phyloP scores from a whole-genome alignment of 129 eudicot species.

The Rutidosis leptorrhynchoides region DNA sequence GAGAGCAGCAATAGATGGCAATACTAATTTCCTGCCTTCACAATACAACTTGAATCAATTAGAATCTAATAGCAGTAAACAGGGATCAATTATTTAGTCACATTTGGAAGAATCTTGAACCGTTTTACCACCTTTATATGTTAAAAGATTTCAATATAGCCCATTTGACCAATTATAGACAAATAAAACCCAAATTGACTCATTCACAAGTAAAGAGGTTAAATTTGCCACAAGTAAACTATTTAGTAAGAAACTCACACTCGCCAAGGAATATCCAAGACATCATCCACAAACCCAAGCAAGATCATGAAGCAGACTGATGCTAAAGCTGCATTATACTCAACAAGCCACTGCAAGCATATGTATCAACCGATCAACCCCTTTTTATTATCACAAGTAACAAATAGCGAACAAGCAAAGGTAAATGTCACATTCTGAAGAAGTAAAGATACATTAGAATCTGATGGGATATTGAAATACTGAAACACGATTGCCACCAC shows the following conservation, averaged over 20 bases:
- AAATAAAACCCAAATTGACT: background rate
- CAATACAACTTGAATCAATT: slow-evolving; percentile 27
- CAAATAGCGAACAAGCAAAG: background rate
- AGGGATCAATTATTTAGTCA: background rate
- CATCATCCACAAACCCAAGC: slow-evolving; percentile 97
- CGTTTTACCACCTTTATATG: background rate
- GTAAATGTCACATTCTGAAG: slow-evolving; percentile 21
- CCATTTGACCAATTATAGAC: background rate
- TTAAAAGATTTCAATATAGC: too few relatives aligned
- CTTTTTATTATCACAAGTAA: background rate
- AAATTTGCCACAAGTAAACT: background rate
- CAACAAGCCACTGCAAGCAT: slow-evolving; percentile 90
- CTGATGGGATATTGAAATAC: slow-evolving; percentile 79
- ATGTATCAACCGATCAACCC: slow-evolving; percentile 19
- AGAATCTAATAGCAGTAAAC: background rate
- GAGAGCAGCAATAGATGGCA: slow-evolving; percentile 96
- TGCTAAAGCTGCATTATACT: slow-evolving; percentile 97
- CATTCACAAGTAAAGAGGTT: background rate
- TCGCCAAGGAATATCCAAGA: slow-evolving; percentile 97
- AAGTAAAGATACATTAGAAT: slow-evolving; percentile 62
- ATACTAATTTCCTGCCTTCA: slow-evolving; percentile 71
- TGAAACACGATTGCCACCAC: slow-evolving; percentile 78
- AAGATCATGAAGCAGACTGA: slow-evolving; percentile 93
- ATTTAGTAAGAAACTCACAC: slow-evolving; percentile 62
- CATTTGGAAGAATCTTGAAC: background rate